phyloP scores from a whole-genome alignment of 2,329 filamentous ascomycete species.

The Macrophomina phaseolina region DNA sequence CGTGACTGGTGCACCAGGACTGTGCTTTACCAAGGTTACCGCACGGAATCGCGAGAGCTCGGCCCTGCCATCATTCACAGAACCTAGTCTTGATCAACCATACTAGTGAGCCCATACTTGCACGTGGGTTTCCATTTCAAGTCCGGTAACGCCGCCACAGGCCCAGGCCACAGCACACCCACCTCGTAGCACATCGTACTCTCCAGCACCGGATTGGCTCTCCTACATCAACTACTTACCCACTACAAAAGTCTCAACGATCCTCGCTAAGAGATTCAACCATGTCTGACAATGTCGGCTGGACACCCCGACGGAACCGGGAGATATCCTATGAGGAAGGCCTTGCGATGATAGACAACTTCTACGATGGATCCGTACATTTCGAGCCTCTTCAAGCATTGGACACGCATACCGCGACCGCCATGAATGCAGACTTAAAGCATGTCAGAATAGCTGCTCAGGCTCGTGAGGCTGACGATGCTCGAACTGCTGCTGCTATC shows the following conservation, averaged over 20 bases:
- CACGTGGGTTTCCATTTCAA: neutral
- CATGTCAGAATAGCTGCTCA: neutral
- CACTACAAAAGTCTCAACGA: neutral
- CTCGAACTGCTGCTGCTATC: neutral
- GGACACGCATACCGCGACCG: neutral
- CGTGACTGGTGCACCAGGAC: neutral
- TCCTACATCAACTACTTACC: neutral
- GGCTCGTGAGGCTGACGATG: neutral
- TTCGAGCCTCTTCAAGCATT: neutral
- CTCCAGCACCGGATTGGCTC: neutral
- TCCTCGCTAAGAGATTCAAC: neutral
- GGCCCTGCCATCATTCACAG: neutral
- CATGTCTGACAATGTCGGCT: neutral
- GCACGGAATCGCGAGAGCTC: neutral
- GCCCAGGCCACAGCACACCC: neutral
- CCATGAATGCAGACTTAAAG: neutral
- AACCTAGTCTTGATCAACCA: neutral
- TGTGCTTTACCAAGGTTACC: neutral
- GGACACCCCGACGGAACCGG: neutral
- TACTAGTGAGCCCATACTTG: neutral
- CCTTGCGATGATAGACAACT: constrained; percentile 9
- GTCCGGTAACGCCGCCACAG: neutral
- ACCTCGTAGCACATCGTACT: neutral
- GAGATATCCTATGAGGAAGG: constrained; percentile 17
- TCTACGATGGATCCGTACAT: neutral